Conservation (phyloP, 2,329 filamentous ascomycete species). For the Monosporascus sp. region DNA sequence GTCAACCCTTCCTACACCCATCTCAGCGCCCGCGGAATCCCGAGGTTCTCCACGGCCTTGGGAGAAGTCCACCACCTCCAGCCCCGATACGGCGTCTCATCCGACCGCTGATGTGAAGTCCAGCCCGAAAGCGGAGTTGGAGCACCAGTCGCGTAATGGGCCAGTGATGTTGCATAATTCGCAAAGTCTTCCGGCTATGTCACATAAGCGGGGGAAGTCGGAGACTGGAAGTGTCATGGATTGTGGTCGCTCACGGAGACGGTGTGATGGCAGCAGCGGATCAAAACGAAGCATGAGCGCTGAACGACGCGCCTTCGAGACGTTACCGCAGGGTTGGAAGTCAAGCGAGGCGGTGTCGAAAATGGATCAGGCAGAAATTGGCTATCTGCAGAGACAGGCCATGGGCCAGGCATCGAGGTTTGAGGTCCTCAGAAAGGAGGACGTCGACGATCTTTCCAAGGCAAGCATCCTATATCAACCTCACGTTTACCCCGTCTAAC, state of each 20-base stretch:
- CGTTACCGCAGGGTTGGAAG: constrained; percentile 53
- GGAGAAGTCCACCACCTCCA: constrained; percentile 28
- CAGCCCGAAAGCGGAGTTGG: constrained; percentile 27
- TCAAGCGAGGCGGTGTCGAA: constrained; percentile 46
- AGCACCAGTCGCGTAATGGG: constrained; percentile 13
- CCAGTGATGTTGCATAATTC: constrained; percentile 33
- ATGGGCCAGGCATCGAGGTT: constrained; percentile 58
- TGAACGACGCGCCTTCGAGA: constrained; percentile 54
- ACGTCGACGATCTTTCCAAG: constrained; percentile 61
- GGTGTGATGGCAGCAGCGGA: constrained; percentile 35
- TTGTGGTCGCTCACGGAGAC: constrained; percentile 54
- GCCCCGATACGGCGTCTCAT: constrained; percentile 22
- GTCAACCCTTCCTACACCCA: constrained; percentile 41
- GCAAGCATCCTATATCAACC: constrained; percentile 30
- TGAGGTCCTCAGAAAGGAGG: constrained; percentile 56
- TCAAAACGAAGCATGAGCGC: constrained; percentile 43
- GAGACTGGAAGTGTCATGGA: constrained; percentile 57
- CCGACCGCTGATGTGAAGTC: constrained; percentile 17
- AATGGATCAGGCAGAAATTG: constrained; percentile 44
- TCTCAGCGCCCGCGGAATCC: constrained; percentile 43
- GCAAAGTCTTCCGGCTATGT: constrained; percentile 12
- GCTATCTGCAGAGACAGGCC: constrained; percentile 53
- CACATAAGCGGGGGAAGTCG: constrained; percentile 49
- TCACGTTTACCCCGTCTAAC: constrained; percentile 4
- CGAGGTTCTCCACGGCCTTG: constrained; percentile 40